Evolutionary conservation across 345 rosid species (phyloP).

Genomic region (Anacardium occidentale): DNA sequence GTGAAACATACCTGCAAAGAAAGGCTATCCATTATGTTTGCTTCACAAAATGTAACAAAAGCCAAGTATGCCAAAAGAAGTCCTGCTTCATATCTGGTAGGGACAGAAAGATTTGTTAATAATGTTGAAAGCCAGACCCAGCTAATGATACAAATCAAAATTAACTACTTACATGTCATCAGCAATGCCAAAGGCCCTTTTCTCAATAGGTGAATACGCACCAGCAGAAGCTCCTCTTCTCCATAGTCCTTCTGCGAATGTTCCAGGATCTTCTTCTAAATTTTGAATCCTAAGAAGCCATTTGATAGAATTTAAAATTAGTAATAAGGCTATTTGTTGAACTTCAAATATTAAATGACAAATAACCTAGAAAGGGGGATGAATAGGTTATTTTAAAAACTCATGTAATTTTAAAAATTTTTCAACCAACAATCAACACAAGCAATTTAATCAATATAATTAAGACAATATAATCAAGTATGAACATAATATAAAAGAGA

Average conservation of each 20-base stretch:
- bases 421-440: no score
- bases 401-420: no score
- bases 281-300: conserved; percentile 47
- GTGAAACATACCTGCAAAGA: conserved; percentile 68
- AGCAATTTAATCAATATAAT: no score
- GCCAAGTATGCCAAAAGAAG: conserved; percentile 92
- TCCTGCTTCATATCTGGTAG: conserved; percentile 83
- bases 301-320: conserved; percentile 17
- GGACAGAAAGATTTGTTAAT: conserved; percentile 21
- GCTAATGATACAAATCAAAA: conserved; percentile 7
- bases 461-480: no score
- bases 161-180: conserved; percentile 72
- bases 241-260: conserved; percentile 81
- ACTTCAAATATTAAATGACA: no score
- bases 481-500: no score
- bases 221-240: conserved; percentile 85
- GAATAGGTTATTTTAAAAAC: no score
- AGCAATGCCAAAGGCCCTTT: conserved; percentile 85
- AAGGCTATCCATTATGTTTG: conserved; percentile 75
- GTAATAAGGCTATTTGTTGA: background rate
- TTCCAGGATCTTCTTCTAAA: conserved; percentile 50
- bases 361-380: no score
- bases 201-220: conserved; percentile 71
- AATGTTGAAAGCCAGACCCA: background rate
- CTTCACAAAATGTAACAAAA: conserved; percentile 91